phyloP scores from a whole-genome alignment of 345 rosid species.

The Syzygium oleosum region DNA sequence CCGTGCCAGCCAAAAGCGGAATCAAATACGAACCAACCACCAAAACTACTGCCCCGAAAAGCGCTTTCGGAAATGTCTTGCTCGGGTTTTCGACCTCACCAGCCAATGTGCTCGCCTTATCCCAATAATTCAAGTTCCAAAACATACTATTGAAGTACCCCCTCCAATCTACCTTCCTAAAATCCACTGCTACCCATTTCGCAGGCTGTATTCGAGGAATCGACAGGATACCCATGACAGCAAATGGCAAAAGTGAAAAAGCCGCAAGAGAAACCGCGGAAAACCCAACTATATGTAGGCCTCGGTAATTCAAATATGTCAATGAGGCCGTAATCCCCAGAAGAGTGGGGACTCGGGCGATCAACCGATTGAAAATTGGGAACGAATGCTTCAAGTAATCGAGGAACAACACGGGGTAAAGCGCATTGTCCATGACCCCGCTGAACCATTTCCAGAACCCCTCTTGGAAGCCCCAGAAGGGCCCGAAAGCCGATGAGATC shows the following conservation, averaged over 20 bases:
- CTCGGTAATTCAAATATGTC: constrained; percentile 84
- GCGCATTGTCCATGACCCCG: constrained; percentile 94
- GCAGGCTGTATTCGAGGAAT: constrained; percentile 57
- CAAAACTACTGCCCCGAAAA: constrained; percentile 67
- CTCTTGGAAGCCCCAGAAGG: constrained; percentile 94
- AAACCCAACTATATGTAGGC: constrained; percentile 76
- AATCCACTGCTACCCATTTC: constrained; percentile 67
- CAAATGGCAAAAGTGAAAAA: constrained; percentile 74
- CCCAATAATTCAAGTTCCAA: constrained; percentile 98
- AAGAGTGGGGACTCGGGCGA: constrained; percentile 75
- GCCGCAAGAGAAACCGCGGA: constrained; percentile 61
- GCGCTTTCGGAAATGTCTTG: constrained; percentile 83
- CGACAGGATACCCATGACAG: constrained; percentile 59
- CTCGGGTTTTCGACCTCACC: constrained; percentile 86
- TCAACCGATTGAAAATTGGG: constrained; percentile 44
- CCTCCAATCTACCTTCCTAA: constrained; percentile 68
- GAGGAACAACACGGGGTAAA: constrained; percentile 78
- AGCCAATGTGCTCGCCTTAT: constrained; percentile 87
- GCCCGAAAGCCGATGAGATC: constrained; percentile 89
- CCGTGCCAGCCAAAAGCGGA: constrained; percentile 82
- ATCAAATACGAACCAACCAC: constrained; percentile 70
- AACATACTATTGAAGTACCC: constrained; percentile 85
- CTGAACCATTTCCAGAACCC: constrained; percentile 98
- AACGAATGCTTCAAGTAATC: constrained; percentile 88
- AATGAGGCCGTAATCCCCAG: constrained; percentile 61